Base-by-base conservation (phyloP, 768 basidiomycete genomes). In the Strobilomyces echinocephalus region DNA sequence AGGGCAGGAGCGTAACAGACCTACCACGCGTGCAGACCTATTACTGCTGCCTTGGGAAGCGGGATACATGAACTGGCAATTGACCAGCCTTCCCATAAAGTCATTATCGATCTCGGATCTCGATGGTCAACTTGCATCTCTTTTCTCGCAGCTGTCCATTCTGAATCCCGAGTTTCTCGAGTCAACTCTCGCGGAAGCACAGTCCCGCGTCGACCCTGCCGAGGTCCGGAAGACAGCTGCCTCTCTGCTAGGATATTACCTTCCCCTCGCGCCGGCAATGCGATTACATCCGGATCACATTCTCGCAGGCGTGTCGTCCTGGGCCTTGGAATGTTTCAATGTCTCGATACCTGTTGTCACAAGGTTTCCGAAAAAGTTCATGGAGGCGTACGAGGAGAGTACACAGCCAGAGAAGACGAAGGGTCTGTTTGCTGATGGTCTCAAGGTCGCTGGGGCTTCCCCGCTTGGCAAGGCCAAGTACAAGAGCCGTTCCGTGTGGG, bases 31-130 rank as follows among this genome's bases (percentile, higher is more conserved):
- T 33, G 90, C 88, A 2, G 93, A 97, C 69, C 69, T 94, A 38
- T 77, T 95, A 30, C 74, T 94, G 34, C 73, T 87, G 14, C 87
- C 88, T 14, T 92, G 85, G 79, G 94, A 97, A 65, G 69, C 77
- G 35, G 79, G 77, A 15, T 95, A 86, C 66, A 72, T 87, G 55
- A 74, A 75, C 11, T 77, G 76, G 72, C 74, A 83, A 58, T 73
- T 95, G 45, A 74, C 74, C 14, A 76, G 79, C 41, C 78, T 95
- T 36, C 88, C 91, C 0, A 73, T 97, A 50, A 82, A 84, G 63
- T 73, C 79, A 5, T 65, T 88, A 15, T 72, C 81, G 4, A 54
- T 57, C 34, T 28, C 57, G 16, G 52, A 2, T 15, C 53, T 60
- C 36, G 57, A 61, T 31, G 24, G 11, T 28, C 52, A 58, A 21